Evolutionary conservation across 768 basidiomycete species (phyloP).

Genomic region (Lactarius pseudohatsudake): DNA sequence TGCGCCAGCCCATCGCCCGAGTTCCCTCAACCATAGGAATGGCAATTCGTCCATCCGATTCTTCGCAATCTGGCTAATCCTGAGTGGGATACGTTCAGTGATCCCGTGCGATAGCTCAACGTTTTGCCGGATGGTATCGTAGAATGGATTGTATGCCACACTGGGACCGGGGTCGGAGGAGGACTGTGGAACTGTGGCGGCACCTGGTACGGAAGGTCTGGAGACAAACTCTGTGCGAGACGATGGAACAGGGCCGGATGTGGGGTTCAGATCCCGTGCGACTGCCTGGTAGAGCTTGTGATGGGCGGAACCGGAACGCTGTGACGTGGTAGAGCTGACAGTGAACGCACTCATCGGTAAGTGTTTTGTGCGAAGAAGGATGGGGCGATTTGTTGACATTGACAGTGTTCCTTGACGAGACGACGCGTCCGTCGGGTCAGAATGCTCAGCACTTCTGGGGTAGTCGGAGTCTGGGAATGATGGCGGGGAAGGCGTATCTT

Average conservation of each 20-base stretch:
- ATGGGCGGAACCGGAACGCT: conserved; percentile 28
- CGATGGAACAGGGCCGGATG: neutral
- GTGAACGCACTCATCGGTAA: conserved; percentile 68
- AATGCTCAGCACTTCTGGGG: neutral
- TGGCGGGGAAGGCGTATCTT: conserved; percentile 29
- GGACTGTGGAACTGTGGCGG: conserved; percentile 16
- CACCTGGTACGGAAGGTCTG: conserved; percentile 9
- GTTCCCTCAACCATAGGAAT: conserved; percentile 73
- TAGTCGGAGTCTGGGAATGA: conserved; percentile 10
- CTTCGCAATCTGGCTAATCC: conserved; percentile 44
- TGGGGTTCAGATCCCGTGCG: conserved; percentile 7
- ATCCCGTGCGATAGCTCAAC: conserved; percentile 66
- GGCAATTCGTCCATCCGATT: conserved; percentile 66
- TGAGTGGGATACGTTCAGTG: conserved; percentile 81
- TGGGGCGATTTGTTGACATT: conserved; percentile 24
- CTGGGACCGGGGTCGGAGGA: conserved; percentile 24
- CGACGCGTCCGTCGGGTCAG: conserved; percentile 1
- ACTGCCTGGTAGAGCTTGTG: conserved; percentile 21
- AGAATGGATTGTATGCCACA: conserved; percentile 82
- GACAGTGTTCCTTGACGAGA: conserved; percentile 17
- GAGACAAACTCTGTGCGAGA: conserved; percentile 12
- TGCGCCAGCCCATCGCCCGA: conserved; percentile 54
- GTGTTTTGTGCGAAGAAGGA: conserved; percentile 52
- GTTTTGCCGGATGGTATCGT: conserved; percentile 90
- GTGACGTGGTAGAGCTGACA: conserved; percentile 43